Base-by-base conservation (phyloP, 1,284 basidiomycete genomes). In the Cystobasidium sp. region DNA sequence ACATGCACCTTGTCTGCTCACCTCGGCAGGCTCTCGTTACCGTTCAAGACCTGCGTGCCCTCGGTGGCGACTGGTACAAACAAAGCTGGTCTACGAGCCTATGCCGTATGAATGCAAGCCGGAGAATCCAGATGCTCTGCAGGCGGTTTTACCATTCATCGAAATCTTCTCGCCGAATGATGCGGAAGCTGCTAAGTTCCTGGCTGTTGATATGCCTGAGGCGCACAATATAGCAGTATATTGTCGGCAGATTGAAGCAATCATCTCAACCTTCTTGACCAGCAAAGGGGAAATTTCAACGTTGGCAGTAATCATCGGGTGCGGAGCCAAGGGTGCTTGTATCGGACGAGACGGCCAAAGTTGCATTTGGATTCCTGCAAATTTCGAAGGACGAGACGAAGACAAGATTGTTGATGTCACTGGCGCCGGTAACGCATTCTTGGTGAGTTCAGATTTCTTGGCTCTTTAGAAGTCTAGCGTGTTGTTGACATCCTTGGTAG, bases 341-440 rank as follows among this genome's bases (percentile, higher is more conserved):
- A 18, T 52, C 9, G 22, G 51, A 9, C 14, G 1, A 41, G 14
- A 3, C 3, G 64, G 47, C 20, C 16, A 44, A 14, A 14, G 5
- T 20, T 10, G 6, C 6, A n/a, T 1, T 18, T 53, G 64, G 64
- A 53, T 52, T 31, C 64, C 47, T 37, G 49, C 64, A n/a, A 53
- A 52, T 24, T 53, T 37, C 46, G 1, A 63, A 1, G n/a, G 2
- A 20, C 8, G 47, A n/a, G 61, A 63, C 20, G 1, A 12, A n/a
- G n/a, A 52, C 5, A 66, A 49, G 46, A 52, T 66, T 10, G 46
- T 51, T n/a, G 64, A 66, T 49, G 46, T 66, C 14, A 66, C 47
- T 1, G 64, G 47, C 14, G 47, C 64, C 18, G 64, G 31, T n/a
- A 66, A 52, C 39, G 64, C 64, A 18, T 66, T 52, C 24, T 24